These are phyloP conservation scores for Acer saccharum DNA, from an alignment of 345 rosid species.

Conservation along the genomic window DNA sequence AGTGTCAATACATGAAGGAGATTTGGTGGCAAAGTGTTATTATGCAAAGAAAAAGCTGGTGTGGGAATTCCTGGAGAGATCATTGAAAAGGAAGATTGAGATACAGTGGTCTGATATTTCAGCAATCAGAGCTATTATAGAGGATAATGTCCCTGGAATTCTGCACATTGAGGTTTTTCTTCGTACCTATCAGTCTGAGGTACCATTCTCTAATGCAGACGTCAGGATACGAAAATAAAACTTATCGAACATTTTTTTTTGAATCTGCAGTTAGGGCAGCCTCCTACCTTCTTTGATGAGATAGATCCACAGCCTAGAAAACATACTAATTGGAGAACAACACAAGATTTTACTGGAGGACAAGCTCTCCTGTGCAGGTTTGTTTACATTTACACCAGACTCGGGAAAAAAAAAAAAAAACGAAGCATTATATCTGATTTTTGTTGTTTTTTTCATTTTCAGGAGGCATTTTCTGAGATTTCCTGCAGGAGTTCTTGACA, in stretches of 20 bases:
- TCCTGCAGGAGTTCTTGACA: slow-evolving; percentile 47
- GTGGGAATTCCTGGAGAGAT: slow-evolving; percentile 54
- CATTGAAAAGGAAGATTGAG: slow-evolving; percentile 49
- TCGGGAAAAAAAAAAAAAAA: background rate
- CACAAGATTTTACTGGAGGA: slow-evolving; percentile 48
- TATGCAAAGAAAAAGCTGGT: slow-evolving; percentile 59
- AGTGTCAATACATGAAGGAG: slow-evolving; percentile 33
- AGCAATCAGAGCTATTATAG: slow-evolving; percentile 9
- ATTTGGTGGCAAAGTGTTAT: slow-evolving; percentile 60
- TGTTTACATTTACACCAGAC: slow-evolving; percentile 19
- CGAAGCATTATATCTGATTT: background rate
- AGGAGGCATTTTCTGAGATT: slow-evolving; percentile 60
- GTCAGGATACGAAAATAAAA: background rate
- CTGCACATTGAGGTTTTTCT: slow-evolving; percentile 40
- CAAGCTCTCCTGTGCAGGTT: slow-evolving; percentile 49
- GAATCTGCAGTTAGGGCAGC: slow-evolving; percentile 32
- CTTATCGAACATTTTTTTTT: background rate
- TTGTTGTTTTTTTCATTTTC: background rate
- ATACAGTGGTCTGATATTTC: slow-evolving; percentile 37
- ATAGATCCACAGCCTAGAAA: slow-evolving; percentile 42
- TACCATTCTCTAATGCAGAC: background rate
- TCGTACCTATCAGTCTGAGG: too few relatives aligned
- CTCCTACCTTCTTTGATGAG: slow-evolving; percentile 44
- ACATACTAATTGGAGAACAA: slow-evolving; percentile 44
- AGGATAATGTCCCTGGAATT: slow-evolving; percentile 20